phyloP scores from a whole-genome alignment of 2,329 filamentous ascomycete species.

The Stagonosporopsis rhizophila region DNA sequence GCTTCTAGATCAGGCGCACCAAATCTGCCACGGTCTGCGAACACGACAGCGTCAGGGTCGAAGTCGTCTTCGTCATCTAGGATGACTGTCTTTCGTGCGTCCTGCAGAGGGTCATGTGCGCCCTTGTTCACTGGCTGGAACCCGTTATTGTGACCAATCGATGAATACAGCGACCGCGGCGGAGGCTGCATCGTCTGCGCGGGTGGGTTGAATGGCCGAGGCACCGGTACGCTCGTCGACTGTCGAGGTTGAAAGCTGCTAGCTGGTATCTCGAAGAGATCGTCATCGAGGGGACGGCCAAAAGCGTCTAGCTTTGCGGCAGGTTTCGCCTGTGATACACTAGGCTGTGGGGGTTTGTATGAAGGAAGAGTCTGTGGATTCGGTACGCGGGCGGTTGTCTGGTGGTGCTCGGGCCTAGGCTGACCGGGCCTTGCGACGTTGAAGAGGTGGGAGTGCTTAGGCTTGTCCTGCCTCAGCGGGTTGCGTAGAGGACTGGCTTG shows the following conservation, averaged over 20 bases:
- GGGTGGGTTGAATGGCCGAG: slow-evolving; percentile 57
- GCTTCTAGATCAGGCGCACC: slow-evolving; percentile 62
- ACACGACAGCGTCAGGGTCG: slow-evolving; percentile 56
- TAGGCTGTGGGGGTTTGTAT: slow-evolving; percentile 5
- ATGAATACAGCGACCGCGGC: slow-evolving; percentile 61
- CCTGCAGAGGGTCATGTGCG: slow-evolving; percentile 37
- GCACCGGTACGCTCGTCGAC: slow-evolving; percentile 52
- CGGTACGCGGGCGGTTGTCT: slow-evolving; percentile 36
- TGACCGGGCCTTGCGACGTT: slow-evolving; percentile 60
- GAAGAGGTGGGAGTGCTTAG: slow-evolving; percentile 53
- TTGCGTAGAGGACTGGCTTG: slow-evolving; percentile 64
- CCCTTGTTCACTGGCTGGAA: slow-evolving; percentile 49
- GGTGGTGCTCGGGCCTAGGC: slow-evolving; percentile 59
- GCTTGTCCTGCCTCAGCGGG: slow-evolving; percentile 49
- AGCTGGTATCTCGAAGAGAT: slow-evolving; percentile 45
- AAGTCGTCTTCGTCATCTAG: slow-evolving; percentile 54
- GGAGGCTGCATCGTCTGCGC: slow-evolving; percentile 57
- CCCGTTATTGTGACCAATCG: slow-evolving; percentile 52
- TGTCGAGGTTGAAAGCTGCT: slow-evolving; percentile 43
- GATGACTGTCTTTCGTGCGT: slow-evolving; percentile 51
- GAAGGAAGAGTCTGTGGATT: slow-evolving; percentile 26
- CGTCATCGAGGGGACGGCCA: slow-evolving; percentile 38
- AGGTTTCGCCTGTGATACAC: slow-evolving; percentile 4
- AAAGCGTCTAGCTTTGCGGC: slow-evolving; percentile 21
- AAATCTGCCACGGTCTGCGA: slow-evolving; percentile 57